phyloP scores from a whole-genome alignment of 768 basidiomycete genomes.

The Mrakia hoshinonis region DNA sequence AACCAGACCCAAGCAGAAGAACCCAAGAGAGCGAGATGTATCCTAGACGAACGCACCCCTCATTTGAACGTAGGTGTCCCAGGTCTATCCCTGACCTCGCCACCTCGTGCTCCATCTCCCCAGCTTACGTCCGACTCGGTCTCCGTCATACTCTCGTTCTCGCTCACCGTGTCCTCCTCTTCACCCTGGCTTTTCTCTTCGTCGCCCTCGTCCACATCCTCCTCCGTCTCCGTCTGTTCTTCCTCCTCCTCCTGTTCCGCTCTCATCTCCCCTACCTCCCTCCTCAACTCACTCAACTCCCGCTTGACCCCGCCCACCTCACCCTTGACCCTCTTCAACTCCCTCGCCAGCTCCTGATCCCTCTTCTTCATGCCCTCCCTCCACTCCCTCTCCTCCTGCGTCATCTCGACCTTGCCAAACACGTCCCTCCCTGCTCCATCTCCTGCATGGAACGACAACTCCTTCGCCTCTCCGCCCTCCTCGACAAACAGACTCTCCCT shows the following conservation, averaged over 20 bases:
- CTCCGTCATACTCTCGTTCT: not conserved
- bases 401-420: too few relatives aligned
- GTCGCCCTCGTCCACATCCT: not conserved
- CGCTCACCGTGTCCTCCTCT: not conserved
- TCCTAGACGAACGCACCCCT: not conserved
- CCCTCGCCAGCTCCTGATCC: not conserved
- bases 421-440: too few relatives aligned
- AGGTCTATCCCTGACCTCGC: not conserved
- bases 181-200: not conserved
- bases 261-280: conserved; percentile 1
- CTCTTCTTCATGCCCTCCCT: not conserved
- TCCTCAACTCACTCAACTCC: not conserved
- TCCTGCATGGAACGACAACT: not conserved
- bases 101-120: not conserved
- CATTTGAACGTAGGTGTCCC: not conserved
- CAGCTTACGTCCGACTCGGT: not conserved
- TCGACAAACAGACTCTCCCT: not conserved
- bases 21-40: not conserved
- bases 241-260: not conserved
- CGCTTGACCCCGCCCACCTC: not conserved
- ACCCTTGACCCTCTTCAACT: not conserved
- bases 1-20: not conserved
- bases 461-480: conserved; percentile 6
- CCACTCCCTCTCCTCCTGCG: not conserved
- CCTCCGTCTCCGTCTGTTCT: not conserved